Base-by-base conservation (phyloP, 2,329 filamentous ascomycete genomes). In the Alternaria atra region DNA sequence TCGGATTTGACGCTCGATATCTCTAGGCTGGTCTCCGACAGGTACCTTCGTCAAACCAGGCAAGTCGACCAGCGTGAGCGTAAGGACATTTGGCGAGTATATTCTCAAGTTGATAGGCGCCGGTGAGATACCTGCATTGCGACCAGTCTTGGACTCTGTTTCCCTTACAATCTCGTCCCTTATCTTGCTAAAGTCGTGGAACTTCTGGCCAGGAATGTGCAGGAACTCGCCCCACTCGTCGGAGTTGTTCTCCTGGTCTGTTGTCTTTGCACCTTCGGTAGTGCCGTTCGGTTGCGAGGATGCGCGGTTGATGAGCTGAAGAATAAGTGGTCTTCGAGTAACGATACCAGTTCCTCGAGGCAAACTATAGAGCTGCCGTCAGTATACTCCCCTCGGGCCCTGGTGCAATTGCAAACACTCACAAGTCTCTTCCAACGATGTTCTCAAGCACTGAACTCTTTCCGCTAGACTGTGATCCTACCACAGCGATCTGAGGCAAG, bases 201-300 rank as follows among this genome's bases (percentile, higher is more conserved):
- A 98, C 82, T 98, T 98, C 82, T 98, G 92, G 72, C 94, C 95
- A 20, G 95, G 94, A 67, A 99, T 92, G 81, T 99, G 95, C 66
- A 99, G 85, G 82, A 99, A 99, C 85, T 99, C 95, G 84, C 94
- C 95, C 92, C 96, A 99, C 81, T 99, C 95, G 77, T 98, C 93
- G 20, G 87, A 81, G 80, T 99, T 99, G 74, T 94, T 92, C 70
- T 93, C 91, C 80, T 91, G 91, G 81, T 98, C 95, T 68, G 86
- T 89, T 56, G 87, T 89, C 63, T 85, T 83, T 47, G 91, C 87
- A 35, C 89, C 86, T 51, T 87, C 85, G 29, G 56, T 47, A 60
- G 89, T 86, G 57, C 93, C 93, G 80, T 97, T 97, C 63, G 83
- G 71, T 77, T 88, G 83, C 25, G 88, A 75, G 76, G 52, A 89